A percentile compares a stretch with the other conserved stretches of the same genome.
Evolutionary conservation across 441 rosid genomes (phyloP).

Genomic region (Mallotus japonicus): DNA sequence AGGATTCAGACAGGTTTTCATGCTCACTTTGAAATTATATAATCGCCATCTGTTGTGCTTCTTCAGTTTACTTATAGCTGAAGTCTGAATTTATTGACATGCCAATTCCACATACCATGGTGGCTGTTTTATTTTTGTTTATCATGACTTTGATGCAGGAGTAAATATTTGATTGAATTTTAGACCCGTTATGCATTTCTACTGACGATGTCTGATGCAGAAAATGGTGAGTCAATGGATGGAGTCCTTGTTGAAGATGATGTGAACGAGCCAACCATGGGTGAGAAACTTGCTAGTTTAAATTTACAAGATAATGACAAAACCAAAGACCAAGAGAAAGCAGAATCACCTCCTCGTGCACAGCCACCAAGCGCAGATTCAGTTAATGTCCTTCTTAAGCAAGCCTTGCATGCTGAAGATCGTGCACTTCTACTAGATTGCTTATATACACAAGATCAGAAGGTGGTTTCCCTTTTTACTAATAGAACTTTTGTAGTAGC

Average conservation of each 20-base stretch:
- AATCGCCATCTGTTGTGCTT: no score
- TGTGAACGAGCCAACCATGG: constrained; percentile 84
- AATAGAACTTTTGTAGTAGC: not conserved
- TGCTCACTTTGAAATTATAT: no score
- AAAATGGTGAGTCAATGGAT: constrained; percentile 54
- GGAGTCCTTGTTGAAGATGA: constrained; percentile 63
- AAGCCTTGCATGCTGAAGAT: constrained; percentile 87
- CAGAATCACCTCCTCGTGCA: constrained; percentile 33
- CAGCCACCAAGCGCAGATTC: constrained; percentile 90
- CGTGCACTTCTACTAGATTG: constrained; percentile 84
- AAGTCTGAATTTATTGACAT: not conserved
- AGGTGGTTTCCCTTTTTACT: constrained; percentile 40
- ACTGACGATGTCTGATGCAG: constrained; percentile 31
- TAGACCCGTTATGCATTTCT: constrained; percentile 13
- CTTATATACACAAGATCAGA: constrained; percentile 79
- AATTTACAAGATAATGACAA: constrained; percentile 41
- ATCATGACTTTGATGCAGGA: no score
- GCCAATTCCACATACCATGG: not conserved
- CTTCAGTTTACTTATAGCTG: not conserved
- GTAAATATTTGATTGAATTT: not conserved
- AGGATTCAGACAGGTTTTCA: no score
- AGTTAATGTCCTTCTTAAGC: constrained; percentile 72
- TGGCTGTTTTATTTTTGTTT: not conserved
- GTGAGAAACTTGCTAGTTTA: constrained; percentile 72
- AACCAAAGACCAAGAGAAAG: constrained; percentile 27